Conservation (phyloP, 345 rosid species). For the Rhodamnia argentea region DNA sequence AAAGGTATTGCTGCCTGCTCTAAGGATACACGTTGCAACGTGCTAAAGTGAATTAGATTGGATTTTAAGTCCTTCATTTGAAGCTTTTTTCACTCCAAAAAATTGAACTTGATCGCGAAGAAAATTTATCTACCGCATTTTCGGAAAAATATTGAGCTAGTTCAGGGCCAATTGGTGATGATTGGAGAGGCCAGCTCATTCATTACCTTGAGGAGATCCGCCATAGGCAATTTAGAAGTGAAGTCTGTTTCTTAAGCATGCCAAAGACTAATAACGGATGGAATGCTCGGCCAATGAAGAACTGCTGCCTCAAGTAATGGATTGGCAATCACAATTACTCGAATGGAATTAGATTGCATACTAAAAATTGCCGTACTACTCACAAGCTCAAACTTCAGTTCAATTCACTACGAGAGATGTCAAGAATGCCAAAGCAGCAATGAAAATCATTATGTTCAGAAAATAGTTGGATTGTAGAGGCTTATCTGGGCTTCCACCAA, state of each 20-base stretch:
- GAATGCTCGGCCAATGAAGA: background rate
- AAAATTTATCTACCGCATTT: background rate
- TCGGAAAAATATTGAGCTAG: background rate
- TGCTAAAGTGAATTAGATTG: background rate
- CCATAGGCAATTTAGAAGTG: background rate
- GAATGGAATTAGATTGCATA: background rate
- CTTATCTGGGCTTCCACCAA: slow-evolving; percentile 83
- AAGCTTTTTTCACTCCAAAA: background rate
- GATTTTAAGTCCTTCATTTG: background rate
- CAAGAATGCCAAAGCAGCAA: slow-evolving; percentile 63
- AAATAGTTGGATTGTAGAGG: slow-evolving; percentile 69
- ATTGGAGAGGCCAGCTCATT: background rate
- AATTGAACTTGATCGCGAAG: background rate
- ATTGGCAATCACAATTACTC: background rate
- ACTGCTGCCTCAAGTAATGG: background rate
- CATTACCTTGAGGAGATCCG: background rate
- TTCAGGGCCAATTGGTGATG: background rate
- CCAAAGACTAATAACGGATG: background rate
- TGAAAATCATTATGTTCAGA: slow-evolving; percentile 65
- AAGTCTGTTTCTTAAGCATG: background rate
- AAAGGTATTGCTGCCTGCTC: background rate
- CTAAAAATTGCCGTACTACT: background rate
- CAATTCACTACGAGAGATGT: slow-evolving; percentile 48
- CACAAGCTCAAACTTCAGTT: slow-evolving; percentile 5
- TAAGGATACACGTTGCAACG: background rate